Evolutionary conservation across 768 basidiomycete species (phyloP).

Genomic region (Termitomyces sp.): DNA sequence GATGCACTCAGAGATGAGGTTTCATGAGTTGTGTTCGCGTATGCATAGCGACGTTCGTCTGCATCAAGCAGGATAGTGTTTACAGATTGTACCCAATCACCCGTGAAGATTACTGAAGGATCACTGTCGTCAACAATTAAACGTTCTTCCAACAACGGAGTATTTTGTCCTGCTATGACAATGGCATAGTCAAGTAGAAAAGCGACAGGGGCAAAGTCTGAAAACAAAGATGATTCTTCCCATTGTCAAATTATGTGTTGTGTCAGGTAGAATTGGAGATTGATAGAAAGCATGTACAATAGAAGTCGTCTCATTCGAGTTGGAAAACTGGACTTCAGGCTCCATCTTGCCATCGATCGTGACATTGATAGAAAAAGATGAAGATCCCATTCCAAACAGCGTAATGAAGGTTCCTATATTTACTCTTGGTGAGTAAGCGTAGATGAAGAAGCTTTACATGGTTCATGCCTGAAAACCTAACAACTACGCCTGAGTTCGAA

Average conservation of each 20-base stretch:
- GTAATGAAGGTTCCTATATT: not conserved
- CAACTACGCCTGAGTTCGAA: not conserved
- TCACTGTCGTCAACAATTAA: not conserved
- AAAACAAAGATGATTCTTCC: no score
- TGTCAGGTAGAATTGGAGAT: not conserved
- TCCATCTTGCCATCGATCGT: not conserved
- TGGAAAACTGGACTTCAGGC: not conserved
- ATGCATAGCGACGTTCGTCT: not conserved
- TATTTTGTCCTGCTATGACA: not conserved
- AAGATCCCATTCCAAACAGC: not conserved
- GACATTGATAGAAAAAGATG: not conserved
- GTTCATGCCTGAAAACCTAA: not conserved
- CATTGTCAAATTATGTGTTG: not conserved
- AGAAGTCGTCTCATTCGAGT: not conserved
- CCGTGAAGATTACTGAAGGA: not conserved
- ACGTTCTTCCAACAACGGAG: not conserved
- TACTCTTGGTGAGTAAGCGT: not conserved
- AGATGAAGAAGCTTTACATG: not conserved
- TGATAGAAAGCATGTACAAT: not conserved
- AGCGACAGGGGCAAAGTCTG: no score
- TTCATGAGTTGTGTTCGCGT: not conserved
- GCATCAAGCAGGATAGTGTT: no score
- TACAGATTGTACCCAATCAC: not conserved
- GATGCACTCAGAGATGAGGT: not conserved
- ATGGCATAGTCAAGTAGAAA: not conserved